Conservation (phyloP, 192 early-diverging fungal genomes). For the Backusella westeae region DNA sequence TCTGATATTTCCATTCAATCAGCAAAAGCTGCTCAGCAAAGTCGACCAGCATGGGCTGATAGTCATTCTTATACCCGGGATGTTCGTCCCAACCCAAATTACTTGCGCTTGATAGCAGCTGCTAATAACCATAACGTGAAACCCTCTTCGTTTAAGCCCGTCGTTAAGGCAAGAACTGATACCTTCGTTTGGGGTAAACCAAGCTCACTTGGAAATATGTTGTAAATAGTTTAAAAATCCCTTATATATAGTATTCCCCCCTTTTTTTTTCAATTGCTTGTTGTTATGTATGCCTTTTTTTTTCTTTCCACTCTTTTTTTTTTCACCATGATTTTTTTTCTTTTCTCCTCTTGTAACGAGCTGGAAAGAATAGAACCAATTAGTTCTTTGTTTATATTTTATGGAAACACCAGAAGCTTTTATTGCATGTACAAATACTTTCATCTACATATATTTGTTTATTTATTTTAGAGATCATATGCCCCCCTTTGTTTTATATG, state of each 20-base stretch:
- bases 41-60: background rate
- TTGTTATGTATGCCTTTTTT: background rate
- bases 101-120: background rate
- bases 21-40: background rate
- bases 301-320: background rate
- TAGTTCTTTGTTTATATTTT: slow-evolving; percentile 2
- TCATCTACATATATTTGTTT: background rate
- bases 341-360: background rate
- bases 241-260: background rate
- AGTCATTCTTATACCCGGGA: slow-evolving; percentile 3
- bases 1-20: background rate
- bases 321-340: background rate
- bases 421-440: slow-evolving; percentile 6
- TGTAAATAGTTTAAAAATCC: background rate
- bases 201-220: background rate
- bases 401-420: slow-evolving; percentile 1
- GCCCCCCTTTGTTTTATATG: background rate
- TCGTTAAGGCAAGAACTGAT: background rate
- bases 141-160: background rate
- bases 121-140: background rate
- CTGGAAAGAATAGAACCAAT: background rate
- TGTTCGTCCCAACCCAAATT: background rate
- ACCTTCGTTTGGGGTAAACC: background rate
- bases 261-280: background rate
- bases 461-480: slow-evolving; percentile 8